Evolutionary conservation across 1,284 basidiomycete species (phyloP).

Genomic region (Bondarzewia mesenterica): DNA sequence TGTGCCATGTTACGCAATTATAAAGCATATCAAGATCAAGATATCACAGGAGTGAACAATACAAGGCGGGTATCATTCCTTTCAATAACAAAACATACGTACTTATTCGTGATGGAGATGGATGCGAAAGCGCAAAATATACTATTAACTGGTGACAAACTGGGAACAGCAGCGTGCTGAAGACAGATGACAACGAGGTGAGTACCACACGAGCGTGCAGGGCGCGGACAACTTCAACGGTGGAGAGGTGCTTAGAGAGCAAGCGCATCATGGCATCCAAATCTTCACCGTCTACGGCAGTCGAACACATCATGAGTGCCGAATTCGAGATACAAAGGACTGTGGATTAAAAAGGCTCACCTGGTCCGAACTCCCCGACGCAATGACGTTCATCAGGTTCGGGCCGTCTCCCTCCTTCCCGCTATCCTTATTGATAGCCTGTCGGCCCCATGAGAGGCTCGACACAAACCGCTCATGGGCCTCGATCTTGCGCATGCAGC

Average conservation of each 20-base stretch:
- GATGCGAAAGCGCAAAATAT: neutral
- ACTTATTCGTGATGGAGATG: no score
- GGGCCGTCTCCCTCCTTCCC: slow-evolving; percentile 25
- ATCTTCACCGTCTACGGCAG: slow-evolving; percentile 34
- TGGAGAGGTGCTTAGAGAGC: no score
- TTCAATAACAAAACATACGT: neutral
- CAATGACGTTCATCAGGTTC: slow-evolving; percentile 55
- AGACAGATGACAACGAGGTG: neutral
- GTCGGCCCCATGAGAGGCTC: slow-evolving; percentile 58
- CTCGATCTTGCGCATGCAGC: slow-evolving; percentile 62
- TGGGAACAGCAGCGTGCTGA: neutral
- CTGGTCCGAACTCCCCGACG: slow-evolving; percentile 60
- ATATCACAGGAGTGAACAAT: no score
- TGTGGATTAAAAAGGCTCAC: slow-evolving; percentile 7
- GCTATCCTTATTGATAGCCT: slow-evolving; percentile 32
- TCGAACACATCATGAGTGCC: slow-evolving; percentile 10
- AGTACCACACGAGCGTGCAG: no score
- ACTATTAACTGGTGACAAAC: neutral
- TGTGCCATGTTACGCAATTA: no score
- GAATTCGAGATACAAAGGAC: neutral
- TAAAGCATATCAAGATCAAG: no score
- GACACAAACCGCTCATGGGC: slow-evolving; percentile 68
- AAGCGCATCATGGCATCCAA: slow-evolving; percentile 18
- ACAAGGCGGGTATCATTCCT: neutral
- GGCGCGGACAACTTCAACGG: no score